Evolutionary conservation across 2,329 filamentous ascomycete genomes (phyloP).

Genomic region (Colletotrichum sp.): DNA sequence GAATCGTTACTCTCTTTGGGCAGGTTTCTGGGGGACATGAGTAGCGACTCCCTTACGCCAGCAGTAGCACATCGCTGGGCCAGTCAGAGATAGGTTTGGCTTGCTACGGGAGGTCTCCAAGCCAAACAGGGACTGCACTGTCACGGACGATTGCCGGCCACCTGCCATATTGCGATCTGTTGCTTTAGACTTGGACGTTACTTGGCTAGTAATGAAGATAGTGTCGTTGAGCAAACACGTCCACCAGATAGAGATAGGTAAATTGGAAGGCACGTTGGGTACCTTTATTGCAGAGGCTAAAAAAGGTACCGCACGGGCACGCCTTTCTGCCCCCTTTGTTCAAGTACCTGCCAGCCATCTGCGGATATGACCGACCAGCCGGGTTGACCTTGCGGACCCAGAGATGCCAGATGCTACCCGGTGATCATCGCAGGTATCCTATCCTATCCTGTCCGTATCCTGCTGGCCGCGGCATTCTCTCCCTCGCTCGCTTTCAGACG

Average conservation of each 20-base stretch:
- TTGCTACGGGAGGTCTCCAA: not conserved
- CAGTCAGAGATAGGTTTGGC: not conserved
- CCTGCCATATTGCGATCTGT: constrained; percentile 3
- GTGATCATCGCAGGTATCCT: constrained; percentile 1
- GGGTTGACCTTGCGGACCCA: constrained; percentile 8
- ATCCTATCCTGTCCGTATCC: not conserved
- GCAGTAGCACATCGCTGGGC: not conserved
- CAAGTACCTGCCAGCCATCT: not conserved
- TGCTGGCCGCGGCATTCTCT: not conserved
- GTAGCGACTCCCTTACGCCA: not conserved
- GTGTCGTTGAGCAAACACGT: not conserved
- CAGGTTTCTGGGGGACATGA: constrained; percentile 1
- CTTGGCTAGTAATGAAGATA: not conserved
- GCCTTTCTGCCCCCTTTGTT: not conserved
- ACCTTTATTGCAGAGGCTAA: not conserved
- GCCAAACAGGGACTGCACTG: not conserved
- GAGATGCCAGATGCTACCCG: not conserved
- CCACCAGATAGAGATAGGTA: not conserved
- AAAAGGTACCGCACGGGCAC: not conserved
- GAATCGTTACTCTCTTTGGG: not conserved
- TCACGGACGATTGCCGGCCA: not conserved
- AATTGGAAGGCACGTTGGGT: not conserved
- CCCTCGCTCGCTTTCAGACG: not conserved
- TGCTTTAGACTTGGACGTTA: not conserved
- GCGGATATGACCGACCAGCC: constrained; percentile 10